Evolutionary conservation across 345 rosid species (phyloP).

Genomic region (Citrus sp.): DNA sequence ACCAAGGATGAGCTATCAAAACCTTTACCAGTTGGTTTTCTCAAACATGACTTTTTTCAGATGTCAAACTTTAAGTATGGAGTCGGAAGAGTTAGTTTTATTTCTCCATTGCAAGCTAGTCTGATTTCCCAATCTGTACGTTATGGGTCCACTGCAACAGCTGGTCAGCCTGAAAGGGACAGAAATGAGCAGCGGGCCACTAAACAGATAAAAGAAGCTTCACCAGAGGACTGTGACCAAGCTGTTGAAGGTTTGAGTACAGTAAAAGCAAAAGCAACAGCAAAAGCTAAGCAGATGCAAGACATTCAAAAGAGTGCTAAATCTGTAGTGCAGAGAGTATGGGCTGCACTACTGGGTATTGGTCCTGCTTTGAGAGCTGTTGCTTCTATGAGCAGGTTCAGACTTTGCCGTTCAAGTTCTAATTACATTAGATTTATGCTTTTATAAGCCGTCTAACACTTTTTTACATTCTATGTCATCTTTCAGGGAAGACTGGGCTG

Average conservation of each 20-base stretch:
- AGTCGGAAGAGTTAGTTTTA: slow-evolving; percentile 31
- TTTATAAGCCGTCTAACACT: slow-evolving; percentile 8
- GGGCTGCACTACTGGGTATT: slow-evolving; percentile 67
- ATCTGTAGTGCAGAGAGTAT: slow-evolving; percentile 48
- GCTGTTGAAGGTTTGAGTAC: slow-evolving; percentile 86
- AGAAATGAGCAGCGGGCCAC: slow-evolving; percentile 38
- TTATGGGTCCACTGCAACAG: slow-evolving; percentile 55
- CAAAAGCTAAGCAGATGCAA: slow-evolving; percentile 72
- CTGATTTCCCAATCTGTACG: slow-evolving; percentile 34
- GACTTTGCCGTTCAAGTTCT: slow-evolving; percentile 6
- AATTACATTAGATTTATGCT: slow-evolving; percentile 12
- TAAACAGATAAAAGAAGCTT: slow-evolving; percentile 75
- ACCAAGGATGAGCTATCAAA: slow-evolving; percentile 21
- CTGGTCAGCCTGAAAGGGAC: slow-evolving; percentile 50
- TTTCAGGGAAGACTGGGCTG: slow-evolving; percentile 95
- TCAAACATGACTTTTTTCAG: slow-evolving; percentile 22
- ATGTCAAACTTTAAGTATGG: slow-evolving; percentile 32
- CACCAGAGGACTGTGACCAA: slow-evolving; percentile 94
- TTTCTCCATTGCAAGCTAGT: slow-evolving; percentile 37
- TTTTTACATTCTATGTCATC: slow-evolving; percentile 16
- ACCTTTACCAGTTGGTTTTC: slow-evolving; percentile 4
- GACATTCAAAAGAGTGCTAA: slow-evolving; percentile 55
- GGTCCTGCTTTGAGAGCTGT: slow-evolving; percentile 93
- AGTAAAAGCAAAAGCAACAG: slow-evolving; percentile 90
- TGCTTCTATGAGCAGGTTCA: slow-evolving; percentile 93